A percentile compares a stretch with the other conserved stretches of the same genome.
Conservation (phyloP, 441 rosid species). For the Aleurites moluccanus region DNA sequence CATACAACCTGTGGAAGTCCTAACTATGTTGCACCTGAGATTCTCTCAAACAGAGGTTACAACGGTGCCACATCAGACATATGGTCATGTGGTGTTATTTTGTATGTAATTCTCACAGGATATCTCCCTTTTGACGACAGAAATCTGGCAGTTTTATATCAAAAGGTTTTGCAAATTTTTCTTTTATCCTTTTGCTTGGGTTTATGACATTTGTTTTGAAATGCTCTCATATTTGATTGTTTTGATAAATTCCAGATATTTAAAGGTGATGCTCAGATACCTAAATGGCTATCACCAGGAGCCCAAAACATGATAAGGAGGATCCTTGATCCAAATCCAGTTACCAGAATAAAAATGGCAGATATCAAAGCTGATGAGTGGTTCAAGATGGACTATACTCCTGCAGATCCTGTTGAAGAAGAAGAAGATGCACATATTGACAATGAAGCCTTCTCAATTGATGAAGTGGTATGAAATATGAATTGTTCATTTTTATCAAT, state of each 20-base stretch:
- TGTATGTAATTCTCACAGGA: constrained; percentile 81
- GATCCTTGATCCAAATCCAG: constrained; percentile 89
- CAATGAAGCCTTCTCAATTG: constrained; percentile 52
- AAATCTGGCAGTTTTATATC: constrained; percentile 87
- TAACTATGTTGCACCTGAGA: constrained; percentile 91
- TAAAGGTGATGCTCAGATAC: constrained; percentile 84
- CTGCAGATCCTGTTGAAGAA: constrained; percentile 65
- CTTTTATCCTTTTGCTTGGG: background rate
- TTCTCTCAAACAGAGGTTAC: constrained; percentile 86
- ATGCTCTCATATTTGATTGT: background rate
- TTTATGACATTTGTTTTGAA: background rate
- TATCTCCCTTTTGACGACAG: constrained; percentile 90
- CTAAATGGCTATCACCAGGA: constrained; percentile 78
- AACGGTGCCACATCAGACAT: constrained; percentile 88
- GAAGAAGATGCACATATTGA: constrained; percentile 56
- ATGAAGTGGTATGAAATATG: constrained; percentile 49
- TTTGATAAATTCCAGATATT: constrained; percentile 56
- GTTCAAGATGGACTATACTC: constrained; percentile 70
- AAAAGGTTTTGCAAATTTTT: constrained; percentile 53
- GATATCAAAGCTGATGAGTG: constrained; percentile 77
- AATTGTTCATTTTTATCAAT: constrained; percentile 2
- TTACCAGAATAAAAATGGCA: constrained; percentile 58
- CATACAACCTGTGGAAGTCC: constrained; percentile 98
- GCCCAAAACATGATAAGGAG: constrained; percentile 72
- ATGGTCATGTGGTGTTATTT: constrained; percentile 95